Percentiles rank a stretch among this genome's conserved stretches.
Evolutionary conservation across 805 yeast genomes (phyloP).

Genomic region (Yarrowia sp.): DNA sequence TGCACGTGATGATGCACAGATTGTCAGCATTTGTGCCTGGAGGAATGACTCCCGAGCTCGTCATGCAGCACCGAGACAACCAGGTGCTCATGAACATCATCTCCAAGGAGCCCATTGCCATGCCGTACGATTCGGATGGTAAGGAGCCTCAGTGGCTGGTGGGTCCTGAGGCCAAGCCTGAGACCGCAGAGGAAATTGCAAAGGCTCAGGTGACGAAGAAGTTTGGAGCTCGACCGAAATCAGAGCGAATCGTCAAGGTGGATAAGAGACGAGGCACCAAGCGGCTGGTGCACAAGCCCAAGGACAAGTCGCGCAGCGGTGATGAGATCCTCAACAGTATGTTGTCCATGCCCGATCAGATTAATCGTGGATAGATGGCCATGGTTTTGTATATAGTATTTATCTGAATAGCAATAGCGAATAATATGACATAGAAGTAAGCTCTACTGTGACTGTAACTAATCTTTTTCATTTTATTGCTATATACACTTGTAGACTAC

Average conservation of each 20-base stretch:
- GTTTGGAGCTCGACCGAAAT: constrained; percentile 22
- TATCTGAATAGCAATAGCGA: no score
- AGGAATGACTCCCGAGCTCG: constrained; percentile 20
- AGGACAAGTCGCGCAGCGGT: not conserved
- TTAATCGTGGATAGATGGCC: not conserved
- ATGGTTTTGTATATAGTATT: not conserved
- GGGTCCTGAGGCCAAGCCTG: constrained; percentile 5
- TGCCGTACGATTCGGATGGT: constrained; percentile 13
- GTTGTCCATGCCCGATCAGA: constrained; percentile 12
- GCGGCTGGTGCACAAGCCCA: constrained; percentile 5
- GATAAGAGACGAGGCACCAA: constrained; percentile 10
- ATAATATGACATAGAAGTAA: no score
- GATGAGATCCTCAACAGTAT: constrained; percentile 7
- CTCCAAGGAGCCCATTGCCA: constrained; percentile 24
- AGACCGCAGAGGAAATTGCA: not conserved
- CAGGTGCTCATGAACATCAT: constrained; percentile 26
- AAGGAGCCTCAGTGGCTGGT: constrained; percentile 22
- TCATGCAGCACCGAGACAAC: not conserved
- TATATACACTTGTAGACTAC: no score
- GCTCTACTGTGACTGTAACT: no score
- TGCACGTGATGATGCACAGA: constrained; percentile 20
- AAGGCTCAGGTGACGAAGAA: constrained; percentile 11
- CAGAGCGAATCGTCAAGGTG: not conserved
- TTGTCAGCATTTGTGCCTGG: constrained; percentile 15
- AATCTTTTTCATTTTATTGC: no score